phyloP scores from a whole-genome alignment of 768 basidiomycete species.

The Naganishia vishniacii region DNA sequence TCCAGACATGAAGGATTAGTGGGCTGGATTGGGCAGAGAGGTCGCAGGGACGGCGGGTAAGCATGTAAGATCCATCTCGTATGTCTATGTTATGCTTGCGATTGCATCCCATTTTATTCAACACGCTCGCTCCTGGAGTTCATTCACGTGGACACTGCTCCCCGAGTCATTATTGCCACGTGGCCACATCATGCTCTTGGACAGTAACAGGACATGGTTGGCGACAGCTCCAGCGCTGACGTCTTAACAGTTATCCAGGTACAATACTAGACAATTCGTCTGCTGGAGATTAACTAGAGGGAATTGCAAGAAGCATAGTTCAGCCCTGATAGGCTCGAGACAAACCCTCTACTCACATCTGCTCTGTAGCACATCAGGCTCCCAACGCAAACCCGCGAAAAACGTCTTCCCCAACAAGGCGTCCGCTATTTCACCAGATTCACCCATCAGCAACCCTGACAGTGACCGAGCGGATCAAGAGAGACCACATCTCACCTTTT shows the following conservation, averaged over 20 bases:
- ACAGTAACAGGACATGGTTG: neutral
- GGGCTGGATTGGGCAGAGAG: neutral
- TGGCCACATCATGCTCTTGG: too few relatives aligned
- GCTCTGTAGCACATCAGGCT: constrained; percentile 20
- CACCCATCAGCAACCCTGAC: too few relatives aligned
- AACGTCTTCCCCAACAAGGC: constrained; percentile 28
- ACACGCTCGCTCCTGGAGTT: too few relatives aligned
- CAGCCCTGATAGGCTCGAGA: neutral
- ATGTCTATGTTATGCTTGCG: too few relatives aligned
- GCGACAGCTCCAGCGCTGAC: neutral
- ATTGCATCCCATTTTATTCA: too few relatives aligned
- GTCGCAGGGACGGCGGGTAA: too few relatives aligned
- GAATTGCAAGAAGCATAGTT: neutral
- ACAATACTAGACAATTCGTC: constrained; percentile 14
- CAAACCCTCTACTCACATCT: constrained; percentile 14
- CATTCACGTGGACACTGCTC: too few relatives aligned
- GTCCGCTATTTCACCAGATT: constrained; percentile 18
- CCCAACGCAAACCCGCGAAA: constrained; percentile 27
- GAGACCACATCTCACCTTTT: constrained; percentile 19
- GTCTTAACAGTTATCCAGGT: constrained; percentile 18
- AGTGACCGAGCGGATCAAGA: too few relatives aligned
- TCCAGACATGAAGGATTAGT: constrained; percentile 18
- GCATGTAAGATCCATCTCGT: too few relatives aligned
- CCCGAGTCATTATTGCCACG: too few relatives aligned
- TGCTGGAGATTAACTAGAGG: constrained; percentile 12